These are phyloP conservation scores for Spizellomyces sp. DNA, from an alignment of 192 early-diverging fungal genomes.

Conservation along the genomic window DNA sequence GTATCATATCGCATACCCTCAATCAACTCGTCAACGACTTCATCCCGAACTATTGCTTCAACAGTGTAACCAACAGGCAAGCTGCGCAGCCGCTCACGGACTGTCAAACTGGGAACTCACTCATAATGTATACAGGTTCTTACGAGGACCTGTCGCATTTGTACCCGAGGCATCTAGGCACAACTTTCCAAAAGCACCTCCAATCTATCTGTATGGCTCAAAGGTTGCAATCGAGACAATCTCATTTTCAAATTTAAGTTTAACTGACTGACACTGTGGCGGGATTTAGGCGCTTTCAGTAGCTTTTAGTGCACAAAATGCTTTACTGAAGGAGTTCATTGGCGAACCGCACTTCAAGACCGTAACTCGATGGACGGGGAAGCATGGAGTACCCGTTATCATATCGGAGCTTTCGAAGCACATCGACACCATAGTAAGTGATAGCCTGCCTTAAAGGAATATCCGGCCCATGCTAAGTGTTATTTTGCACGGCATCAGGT, in stretches of 20 bases:
- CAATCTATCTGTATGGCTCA: constrained; percentile 46
- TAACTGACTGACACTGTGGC: neutral
- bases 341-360: constrained; percentile 42
- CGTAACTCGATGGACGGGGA: constrained; percentile 31
- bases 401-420: constrained; percentile 38
- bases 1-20: constrained; percentile 55
- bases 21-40: constrained; percentile 68
- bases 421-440: constrained; percentile 31
- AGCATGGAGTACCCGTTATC: constrained; percentile 35
- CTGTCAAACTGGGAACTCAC: no score
- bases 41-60: constrained; percentile 56
- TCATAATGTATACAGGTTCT: constrained; percentile 27
- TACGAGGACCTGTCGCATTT: constrained; percentile 36
- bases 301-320: constrained; percentile 38
- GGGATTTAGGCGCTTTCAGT: constrained; percentile 26
- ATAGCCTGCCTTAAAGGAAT: constrained; percentile 11
- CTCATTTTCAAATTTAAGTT: neutral
- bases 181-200: constrained; percentile 39
- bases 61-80: constrained; percentile 35
- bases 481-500: constrained; percentile 34
- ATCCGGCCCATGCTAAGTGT: neutral
- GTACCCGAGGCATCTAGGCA: constrained; percentile 26
- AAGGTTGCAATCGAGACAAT: constrained; percentile 12
- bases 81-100: neutral
- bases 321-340: constrained; percentile 40